Percentiles rank a stretch among this genome's conserved stretches.
Evolutionary conservation across 2,329 filamentous ascomycete genomes (phyloP).

Genomic region (Beauveria sp.): DNA sequence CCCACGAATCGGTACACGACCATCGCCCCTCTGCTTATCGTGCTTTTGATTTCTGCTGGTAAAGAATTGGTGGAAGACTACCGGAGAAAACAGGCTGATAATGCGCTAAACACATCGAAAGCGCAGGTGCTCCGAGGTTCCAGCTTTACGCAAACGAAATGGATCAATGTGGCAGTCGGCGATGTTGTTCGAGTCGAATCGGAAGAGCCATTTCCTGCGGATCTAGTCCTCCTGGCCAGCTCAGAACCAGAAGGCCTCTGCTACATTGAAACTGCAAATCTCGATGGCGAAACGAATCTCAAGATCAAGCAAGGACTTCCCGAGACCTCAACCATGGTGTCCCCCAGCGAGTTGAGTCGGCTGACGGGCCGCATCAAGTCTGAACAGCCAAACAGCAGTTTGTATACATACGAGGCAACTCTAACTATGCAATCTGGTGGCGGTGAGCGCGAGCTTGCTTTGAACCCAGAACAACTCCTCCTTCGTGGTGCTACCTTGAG

Average conservation of each 20-base stretch:
- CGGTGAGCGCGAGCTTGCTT: constrained; percentile 82
- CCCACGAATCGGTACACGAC: constrained; percentile 95
- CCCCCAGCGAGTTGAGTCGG: constrained; percentile 75
- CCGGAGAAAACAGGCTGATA: constrained; percentile 80
- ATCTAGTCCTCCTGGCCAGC: constrained; percentile 84
- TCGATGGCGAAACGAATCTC: constrained; percentile 95
- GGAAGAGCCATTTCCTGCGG: constrained; percentile 89
- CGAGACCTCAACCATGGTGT: constrained; percentile 83
- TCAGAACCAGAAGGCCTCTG: constrained; percentile 96
- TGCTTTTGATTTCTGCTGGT: constrained; percentile 86
- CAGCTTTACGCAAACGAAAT: constrained; percentile 77
- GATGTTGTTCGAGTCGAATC: constrained; percentile 91
- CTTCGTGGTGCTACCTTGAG: constrained; percentile 87
- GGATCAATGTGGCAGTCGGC: constrained; percentile 88
- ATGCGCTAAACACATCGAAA: constrained; percentile 78
- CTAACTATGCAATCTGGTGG: constrained; percentile 85
- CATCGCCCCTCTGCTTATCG: constrained; percentile 85
- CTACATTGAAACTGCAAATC: constrained; percentile 96
- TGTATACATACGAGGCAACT: constrained; percentile 97
- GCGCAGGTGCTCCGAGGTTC: constrained; percentile 77
- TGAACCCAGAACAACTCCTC: constrained; percentile 88
- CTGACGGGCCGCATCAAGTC: constrained; percentile 82
- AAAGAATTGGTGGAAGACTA: constrained; percentile 95
- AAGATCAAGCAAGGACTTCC: constrained; percentile 98
- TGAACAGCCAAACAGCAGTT: constrained; percentile 94